These are phyloP conservation scores for Phytophthora macrochlamydospora DNA, from an alignment of 352 stramenopile genomes.

Conservation along the genomic window DNA sequence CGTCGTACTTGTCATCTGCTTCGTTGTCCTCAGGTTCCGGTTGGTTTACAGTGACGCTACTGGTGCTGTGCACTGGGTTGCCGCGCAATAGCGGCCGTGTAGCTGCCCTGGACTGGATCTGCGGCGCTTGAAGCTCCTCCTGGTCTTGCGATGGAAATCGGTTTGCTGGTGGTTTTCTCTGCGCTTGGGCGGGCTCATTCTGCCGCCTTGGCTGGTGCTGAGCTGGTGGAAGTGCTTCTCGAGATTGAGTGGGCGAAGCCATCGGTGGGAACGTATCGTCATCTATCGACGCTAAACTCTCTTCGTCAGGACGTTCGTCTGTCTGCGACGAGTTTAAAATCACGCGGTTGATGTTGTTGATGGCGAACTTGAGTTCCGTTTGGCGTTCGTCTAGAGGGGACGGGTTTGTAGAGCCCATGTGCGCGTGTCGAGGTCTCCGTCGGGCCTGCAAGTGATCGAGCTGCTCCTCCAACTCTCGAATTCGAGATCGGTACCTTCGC, in stretches of 20 bases:
- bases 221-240: conserved; percentile 8
- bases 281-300: conserved; percentile 36
- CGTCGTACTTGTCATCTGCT: conserved; percentile 28
- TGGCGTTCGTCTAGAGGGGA: conserved; percentile 59
- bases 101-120: conserved; percentile 22
- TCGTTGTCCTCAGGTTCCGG: conserved; percentile 25
- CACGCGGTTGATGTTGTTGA: conserved; percentile 82
- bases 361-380: conserved; percentile 77
- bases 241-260: conserved; percentile 3
- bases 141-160: conserved; percentile 24
- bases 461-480: conserved; percentile 71
- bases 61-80: conserved; percentile 36
- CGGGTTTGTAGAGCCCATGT: conserved; percentile 21
- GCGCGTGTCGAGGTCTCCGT: conserved; percentile 30
- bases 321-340: conserved; percentile 73
- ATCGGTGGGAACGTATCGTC: conserved; percentile 34
- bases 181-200: conserved; percentile 6
- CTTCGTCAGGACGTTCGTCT: conserved; percentile 31
- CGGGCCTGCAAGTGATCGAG: conserved; percentile 59
- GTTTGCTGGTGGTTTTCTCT: conserved; percentile 24
- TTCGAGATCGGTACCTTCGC: conserved; percentile 68
- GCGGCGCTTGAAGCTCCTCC: conserved; percentile 14
- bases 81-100: conserved; percentile 24
- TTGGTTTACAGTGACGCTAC: conserved; percentile 26
- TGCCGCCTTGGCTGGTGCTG: conserved; percentile 11